A percentile compares a stretch with the other conserved stretches of the same genome.
These are phyloP conservation scores for Turritis glabra DNA, from an alignment of 345 rosid genomes.

Conservation along the genomic window DNA sequence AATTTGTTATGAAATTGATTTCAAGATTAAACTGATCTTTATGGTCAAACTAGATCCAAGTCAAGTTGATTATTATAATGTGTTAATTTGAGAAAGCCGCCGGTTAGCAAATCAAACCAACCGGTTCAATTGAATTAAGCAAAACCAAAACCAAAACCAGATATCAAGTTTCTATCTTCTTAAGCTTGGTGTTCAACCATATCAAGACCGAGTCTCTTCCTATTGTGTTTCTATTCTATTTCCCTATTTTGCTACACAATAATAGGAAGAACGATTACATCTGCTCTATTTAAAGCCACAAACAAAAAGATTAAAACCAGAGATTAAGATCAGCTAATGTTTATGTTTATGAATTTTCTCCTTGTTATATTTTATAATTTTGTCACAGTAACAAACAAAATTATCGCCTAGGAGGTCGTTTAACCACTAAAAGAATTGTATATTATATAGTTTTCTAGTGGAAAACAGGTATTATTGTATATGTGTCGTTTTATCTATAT, in stretches of 20 bases:
- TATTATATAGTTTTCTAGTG: conserved; percentile 6
- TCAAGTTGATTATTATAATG: background rate
- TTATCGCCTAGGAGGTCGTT: background rate
- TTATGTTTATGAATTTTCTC: background rate
- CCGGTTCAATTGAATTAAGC: conserved; percentile 3
- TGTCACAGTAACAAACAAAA: background rate
- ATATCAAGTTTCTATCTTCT: background rate
- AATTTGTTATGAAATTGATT: background rate
- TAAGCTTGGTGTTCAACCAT: background rate
- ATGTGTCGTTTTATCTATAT: conserved; percentile 26
- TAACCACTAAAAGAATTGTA: conserved; percentile 11
- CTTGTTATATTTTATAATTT: background rate
- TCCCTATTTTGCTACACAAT: background rate
- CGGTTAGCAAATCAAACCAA: background rate
- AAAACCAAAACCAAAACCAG: background rate
- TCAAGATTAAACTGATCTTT: background rate
- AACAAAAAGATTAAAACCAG: background rate
- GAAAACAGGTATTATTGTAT: background rate
- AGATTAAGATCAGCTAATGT: background rate
- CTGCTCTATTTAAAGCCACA: background rate
- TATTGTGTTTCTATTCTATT: background rate
- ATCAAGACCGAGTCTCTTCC: background rate
- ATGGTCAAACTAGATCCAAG: background rate
- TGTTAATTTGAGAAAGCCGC: background rate
- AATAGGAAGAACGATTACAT: conserved; percentile 7